Conservation (phyloP, 1,284 basidiomycete genomes). For the Ceratorhiza oryzae-sativae region DNA sequence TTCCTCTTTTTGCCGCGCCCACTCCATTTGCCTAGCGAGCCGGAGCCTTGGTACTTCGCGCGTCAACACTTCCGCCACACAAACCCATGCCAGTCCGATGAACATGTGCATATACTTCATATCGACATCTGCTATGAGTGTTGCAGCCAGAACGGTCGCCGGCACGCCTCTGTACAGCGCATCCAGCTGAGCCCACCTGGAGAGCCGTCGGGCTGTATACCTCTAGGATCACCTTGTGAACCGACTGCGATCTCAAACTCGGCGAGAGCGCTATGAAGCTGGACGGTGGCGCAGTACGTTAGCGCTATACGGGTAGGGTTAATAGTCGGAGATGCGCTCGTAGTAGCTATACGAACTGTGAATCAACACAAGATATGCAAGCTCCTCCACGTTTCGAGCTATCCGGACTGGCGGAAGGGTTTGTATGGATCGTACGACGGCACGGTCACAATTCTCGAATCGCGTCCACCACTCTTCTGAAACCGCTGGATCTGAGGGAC, state of each 20-base stretch:
- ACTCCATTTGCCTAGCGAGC: background rate
- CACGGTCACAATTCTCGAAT: conserved; percentile 12
- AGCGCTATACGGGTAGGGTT: background rate
- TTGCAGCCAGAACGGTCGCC: background rate
- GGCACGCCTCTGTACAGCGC: conserved; percentile 24
- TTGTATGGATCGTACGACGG: background rate
- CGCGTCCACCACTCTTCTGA: conserved; percentile 25
- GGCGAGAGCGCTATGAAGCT: conserved; percentile 17
- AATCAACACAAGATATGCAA: conserved; percentile 15
- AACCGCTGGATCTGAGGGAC: background rate
- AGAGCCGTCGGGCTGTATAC: background rate
- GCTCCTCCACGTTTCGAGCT: conserved; percentile 26
- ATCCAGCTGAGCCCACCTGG: conserved; percentile 10
- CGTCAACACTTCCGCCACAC: conserved; percentile 5
- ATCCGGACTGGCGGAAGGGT: conserved; percentile 17
- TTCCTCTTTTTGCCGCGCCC: conserved; percentile 5
- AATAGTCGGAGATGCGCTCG: background rate
- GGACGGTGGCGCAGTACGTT: background rate
- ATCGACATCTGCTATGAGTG: conserved; percentile 2
- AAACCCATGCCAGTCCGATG: conserved; percentile 17
- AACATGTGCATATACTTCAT: conserved; percentile 27
- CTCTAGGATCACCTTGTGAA: conserved; percentile 1
- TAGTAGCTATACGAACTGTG: conserved; percentile 8
- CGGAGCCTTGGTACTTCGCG: conserved; percentile 5
- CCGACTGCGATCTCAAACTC: background rate